Evolutionary conservation across 169 alveolate species (phyloP).

Genomic region (Amoebophrya sp.): DNA sequence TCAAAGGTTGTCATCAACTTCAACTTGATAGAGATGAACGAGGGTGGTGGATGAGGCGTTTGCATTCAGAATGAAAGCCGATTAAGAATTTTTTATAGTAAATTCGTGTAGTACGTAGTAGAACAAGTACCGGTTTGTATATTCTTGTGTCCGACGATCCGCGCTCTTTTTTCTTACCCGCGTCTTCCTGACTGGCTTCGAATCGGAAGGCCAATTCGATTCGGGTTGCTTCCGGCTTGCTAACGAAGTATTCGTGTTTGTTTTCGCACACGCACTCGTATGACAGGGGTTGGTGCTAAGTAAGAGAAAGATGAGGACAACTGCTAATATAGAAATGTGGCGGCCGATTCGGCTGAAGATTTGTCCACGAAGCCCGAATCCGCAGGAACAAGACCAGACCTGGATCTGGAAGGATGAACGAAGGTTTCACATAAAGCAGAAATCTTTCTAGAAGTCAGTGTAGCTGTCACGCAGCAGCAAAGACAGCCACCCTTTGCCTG

Average conservation of each 20-base stretch:
- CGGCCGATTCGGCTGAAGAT: too few relatives aligned
- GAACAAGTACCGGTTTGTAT: background rate
- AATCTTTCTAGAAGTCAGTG: too few relatives aligned
- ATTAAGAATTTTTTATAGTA: background rate
- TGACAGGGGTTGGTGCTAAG: too few relatives aligned
- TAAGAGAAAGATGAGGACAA: too few relatives aligned
- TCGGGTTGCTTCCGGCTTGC: background rate
- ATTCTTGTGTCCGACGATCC: background rate
- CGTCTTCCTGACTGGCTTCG: background rate
- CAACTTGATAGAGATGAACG: background rate
- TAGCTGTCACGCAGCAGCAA: too few relatives aligned
- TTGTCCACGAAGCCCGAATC: too few relatives aligned
- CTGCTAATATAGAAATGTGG: too few relatives aligned
- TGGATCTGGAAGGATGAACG: too few relatives aligned
- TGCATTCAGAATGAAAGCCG: background rate
- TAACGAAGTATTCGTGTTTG: background rate
- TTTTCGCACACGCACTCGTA: background rate
- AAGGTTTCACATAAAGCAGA: too few relatives aligned
- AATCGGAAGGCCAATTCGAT: background rate
- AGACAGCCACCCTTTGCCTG: too few relatives aligned
- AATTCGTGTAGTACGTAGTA: background rate
- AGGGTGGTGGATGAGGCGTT: background rate
- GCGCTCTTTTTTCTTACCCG: background rate
- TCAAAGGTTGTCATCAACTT: background rate
- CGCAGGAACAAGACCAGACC: too few relatives aligned